A percentile compares a stretch with the other conserved stretches of the same genome.
Evolutionary conservation across 2,329 filamentous ascomycete species (phyloP).

Genomic region (Claviceps sp.): DNA sequence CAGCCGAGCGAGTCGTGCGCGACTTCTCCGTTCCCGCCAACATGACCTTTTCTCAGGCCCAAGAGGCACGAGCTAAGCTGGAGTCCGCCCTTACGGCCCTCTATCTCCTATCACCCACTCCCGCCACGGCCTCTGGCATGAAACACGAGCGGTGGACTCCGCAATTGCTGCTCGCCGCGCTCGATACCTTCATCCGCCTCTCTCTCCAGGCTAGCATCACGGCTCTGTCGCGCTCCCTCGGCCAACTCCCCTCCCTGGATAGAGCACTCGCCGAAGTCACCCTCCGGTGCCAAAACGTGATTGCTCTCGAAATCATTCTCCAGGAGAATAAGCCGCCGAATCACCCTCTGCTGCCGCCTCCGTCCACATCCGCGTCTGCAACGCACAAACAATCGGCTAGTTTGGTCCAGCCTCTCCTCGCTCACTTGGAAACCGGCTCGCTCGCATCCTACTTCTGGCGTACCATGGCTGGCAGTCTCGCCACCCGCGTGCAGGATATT

Average conservation of each 20-base stretch:
- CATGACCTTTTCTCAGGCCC: constrained; percentile 48
- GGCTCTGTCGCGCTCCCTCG: constrained; percentile 59
- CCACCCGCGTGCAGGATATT: constrained; percentile 71
- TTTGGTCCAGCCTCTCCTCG: constrained; percentile 59
- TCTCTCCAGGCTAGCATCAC: constrained; percentile 68
- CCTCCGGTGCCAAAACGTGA: constrained; percentile 75
- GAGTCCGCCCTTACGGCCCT: constrained; percentile 63
- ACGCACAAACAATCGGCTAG: constrained; percentile 29
- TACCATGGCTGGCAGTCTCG: constrained; percentile 65
- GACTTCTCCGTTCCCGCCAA: constrained; percentile 60
- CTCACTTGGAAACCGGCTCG: constrained; percentile 73
- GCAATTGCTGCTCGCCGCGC: constrained; percentile 55
- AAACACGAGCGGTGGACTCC: constrained; percentile 48
- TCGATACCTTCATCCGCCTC: constrained; percentile 73
- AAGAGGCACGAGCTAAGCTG: constrained; percentile 63
- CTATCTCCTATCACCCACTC: constrained; percentile 64
- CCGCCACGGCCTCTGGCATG: constrained; percentile 15
- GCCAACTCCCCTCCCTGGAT: constrained; percentile 69
- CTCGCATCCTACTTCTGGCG: constrained; percentile 91
- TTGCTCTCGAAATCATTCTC: constrained; percentile 73
- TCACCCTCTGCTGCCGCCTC: constrained; percentile 48
- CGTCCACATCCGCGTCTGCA: constrained; percentile 9
- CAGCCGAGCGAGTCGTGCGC: constrained; percentile 65
- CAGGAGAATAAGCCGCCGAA: constrained; percentile 50
- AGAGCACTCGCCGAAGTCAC: constrained; percentile 71